Percentiles rank a stretch among this genome's conserved stretches.
phyloP scores from a whole-genome alignment of 192 early-diverging fungal genomes.

The Mortierella alpina region DNA sequence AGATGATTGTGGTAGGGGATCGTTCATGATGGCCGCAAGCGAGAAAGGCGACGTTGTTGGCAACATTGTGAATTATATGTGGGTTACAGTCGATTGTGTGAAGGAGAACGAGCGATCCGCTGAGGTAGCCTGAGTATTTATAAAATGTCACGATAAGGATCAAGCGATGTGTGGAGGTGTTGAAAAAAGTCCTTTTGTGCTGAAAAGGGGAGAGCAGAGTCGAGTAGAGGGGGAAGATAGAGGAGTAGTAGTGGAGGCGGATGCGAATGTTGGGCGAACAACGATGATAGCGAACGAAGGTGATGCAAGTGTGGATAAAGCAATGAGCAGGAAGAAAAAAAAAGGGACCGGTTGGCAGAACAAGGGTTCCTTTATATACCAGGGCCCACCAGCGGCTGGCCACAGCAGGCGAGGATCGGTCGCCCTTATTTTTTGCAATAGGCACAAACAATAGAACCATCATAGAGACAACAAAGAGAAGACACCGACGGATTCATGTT shows the following conservation, averaged over 20 bases:
- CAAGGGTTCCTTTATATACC: conserved; percentile 37
- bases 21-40: conserved; percentile 52
- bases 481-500: not conserved
- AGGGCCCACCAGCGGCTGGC: not conserved
- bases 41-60: conserved; percentile 42
- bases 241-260: not conserved
- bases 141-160: conserved; percentile 20
- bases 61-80: conserved; percentile 4
- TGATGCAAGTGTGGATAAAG: not conserved
- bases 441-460: not conserved
- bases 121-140: conserved; percentile 7
- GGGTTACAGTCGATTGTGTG: not conserved
- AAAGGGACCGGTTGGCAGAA: conserved; percentile 13
- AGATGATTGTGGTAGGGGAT: conserved; percentile 14
- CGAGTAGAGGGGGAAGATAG: not conserved
- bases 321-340: not conserved
- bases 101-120: not conserved
- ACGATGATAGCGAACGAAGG: not conserved
- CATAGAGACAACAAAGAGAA: not conserved
- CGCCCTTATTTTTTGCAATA: too few relatives aligned
- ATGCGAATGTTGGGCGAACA: not conserved
- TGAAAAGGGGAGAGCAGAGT: not conserved
- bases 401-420: too few relatives aligned
- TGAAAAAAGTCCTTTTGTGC: not conserved
- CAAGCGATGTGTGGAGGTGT: conserved; percentile 6